Evolutionary conservation across 106 monocot species (phyloP), one percentile per base, ranked within the genome.

Genomic region (Triglochin maritima): DNA sequence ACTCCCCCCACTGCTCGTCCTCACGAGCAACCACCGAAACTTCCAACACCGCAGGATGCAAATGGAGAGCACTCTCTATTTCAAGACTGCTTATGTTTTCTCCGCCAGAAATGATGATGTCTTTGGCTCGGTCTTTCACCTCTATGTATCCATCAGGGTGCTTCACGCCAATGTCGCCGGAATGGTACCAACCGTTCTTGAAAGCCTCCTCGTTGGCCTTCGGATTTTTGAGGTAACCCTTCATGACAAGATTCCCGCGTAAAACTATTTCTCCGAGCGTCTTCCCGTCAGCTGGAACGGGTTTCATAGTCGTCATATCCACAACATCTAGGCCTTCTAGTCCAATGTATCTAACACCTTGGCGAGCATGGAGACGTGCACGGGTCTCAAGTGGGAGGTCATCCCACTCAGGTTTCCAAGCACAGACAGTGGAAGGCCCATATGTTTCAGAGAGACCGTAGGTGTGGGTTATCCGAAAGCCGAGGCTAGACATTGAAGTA

Each of bases 401-500:
- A 50, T 77, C 76, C 76, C 76, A 77, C 50, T 77, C 76, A 4
- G 70, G 76, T 47, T 70, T 70, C 76, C 76, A 77, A 2, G 70
- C 57, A 49, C 76, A 77, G 4, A 65, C 76, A 0, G 76, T 77
- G 12, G 70, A 56, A 15, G 76, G 70, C 12, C 76, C 76, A 49
- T 77, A 77, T 7, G 76, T 77, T 56, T 77, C 76, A 2, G 76
- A 64, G 11, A 77, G 70, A 62, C 76, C 76, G 50, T 77, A 77
- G 3, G 76, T 70, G 76, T 77, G 76, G 53, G 64, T 77, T 9
- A 77, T 53, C 14, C 56, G 69, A 63, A 77, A 77, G 7, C 76
- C 76, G 44, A 77, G 76, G 3, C 7, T 50, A 43, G 69, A 47
- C 76, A 77, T 77, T 47, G 63, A 55, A 47, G 70, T 13, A 46